These are phyloP conservation scores for Conticribra weissflogii DNA, from an alignment of 108 stramenopile species.

Conservation along the genomic window DNA sequence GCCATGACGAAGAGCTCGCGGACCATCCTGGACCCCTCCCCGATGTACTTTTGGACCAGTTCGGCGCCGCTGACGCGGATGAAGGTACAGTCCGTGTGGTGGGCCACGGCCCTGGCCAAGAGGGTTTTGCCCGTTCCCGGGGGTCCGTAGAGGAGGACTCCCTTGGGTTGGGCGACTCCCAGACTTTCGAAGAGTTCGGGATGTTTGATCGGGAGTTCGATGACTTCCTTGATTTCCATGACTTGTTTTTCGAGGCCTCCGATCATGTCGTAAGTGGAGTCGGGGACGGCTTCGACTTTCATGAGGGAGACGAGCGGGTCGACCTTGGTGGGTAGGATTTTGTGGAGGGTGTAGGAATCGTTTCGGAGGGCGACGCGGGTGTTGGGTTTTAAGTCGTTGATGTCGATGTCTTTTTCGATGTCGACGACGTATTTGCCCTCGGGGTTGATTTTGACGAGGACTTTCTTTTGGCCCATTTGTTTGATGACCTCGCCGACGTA, in stretches of 20 bases:
- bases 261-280: conserved; percentile 99
- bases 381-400: conserved; percentile 96
- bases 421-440: conserved; percentile 99
- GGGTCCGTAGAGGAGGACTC: conserved; percentile 98
- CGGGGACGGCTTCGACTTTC: conserved; percentile 99
- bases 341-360: conserved; percentile 98
- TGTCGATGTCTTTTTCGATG: conserved; percentile 96
- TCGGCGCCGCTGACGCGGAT: conserved; percentile 99
- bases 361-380: conserved; percentile 98
- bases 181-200: conserved; percentile 98
- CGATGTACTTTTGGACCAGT: conserved; percentile 99
- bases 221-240: conserved; percentile 99
- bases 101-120: conserved; percentile 98
- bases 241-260: conserved; percentile 99
- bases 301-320: conserved; percentile 98
- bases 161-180: conserved; percentile 99
- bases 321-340: conserved; percentile 99
- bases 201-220: conserved; percentile 99
- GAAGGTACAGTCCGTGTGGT: conserved; percentile 99
- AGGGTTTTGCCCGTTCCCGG: conserved; percentile 99
- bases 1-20: conserved; percentile 99
- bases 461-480: conserved; percentile 98
- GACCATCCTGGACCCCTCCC: conserved; percentile 99
- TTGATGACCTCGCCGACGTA: conserved; percentile 99
- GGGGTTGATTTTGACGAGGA: conserved; percentile 97